Base-by-base conservation (phyloP, 257 asterid species). In the Datura wrightii region DNA sequence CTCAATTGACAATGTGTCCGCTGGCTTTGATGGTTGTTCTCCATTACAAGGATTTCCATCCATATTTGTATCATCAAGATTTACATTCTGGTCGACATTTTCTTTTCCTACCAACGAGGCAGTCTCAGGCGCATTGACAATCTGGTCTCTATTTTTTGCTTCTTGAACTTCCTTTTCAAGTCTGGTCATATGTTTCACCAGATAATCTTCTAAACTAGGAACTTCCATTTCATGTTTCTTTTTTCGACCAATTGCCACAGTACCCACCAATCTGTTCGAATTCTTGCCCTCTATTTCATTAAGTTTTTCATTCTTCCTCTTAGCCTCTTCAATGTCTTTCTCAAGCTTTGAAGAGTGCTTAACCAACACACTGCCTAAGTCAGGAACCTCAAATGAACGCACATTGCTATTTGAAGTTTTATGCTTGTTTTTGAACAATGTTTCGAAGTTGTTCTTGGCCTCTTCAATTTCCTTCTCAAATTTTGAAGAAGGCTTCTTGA, bases 81-180 rank as follows among this genome's bases (percentile, higher is more conserved):
- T 83, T 80, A 74, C 90, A 87, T 91, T 93, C 80, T 86, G 84
- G 85, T 90, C 89, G 85, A 86, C 67, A 66, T 94, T 94, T 90
- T 92, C 97, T 88, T 92, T 96, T 41, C 80, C 94, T 54, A 48
- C 52, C 10, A 2, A 84, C 71, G 83, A 53, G 66, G 83, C 8
- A 67, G 79, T 83, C 44, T 42, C 60, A 34, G 56, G 52, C 19
- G 31, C 71, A 55, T 42, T 55, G 31, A 16, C 71, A 8, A 19
- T 34, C 53, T 7, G 53, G 10, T 48, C 69, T 31, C 89, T 74
- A 78, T 85, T 90, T 86, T 89, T 90, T 39, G 98, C 96, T 89
- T 93, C 97, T 85, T 88, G 90, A 81, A 95, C 94, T 90, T 93
- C 98, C 87, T 85, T 91, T 90, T 95, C 99, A 59, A 94, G 98